Evolutionary conservation across 495 filamentous ascomycete species (phyloP), one percentile per base, ranked within the genome.

Genomic region (Hypoxylon lienhwacheense): DNA sequence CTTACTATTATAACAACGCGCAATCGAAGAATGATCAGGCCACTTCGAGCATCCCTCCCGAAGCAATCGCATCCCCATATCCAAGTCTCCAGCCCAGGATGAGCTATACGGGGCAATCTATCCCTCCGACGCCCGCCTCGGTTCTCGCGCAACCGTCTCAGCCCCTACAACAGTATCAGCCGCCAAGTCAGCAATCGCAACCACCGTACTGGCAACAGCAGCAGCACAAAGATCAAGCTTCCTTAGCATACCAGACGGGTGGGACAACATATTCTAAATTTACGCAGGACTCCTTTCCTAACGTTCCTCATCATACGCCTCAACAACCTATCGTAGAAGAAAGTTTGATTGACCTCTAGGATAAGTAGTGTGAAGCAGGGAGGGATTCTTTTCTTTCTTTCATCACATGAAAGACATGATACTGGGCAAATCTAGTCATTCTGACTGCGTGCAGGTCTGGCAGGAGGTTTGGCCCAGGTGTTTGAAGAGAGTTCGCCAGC

Each of bases 321-420:
- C 77, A 80, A 48, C 75, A 82, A 46, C 77, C 82, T 7, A 79
- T 82, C 10, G 77, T 89, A 48, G 92, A 97, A 70, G 92, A 97
- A 71, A 91, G 87, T 62, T 73, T 97, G 69, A 97, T 97, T 71
- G 92, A 97, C 65, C 73, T 89, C 47, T 89, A 71, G 70, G 19
- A 35, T 32, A 14, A 31, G 5, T 11, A 40, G 7, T 7, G 6
- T 19, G 17, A 16, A 17, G 12, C 7, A 14, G 17, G 34, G 14
- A 15, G 3, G 17, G 21, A 7, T 11, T 5, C n/a, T n/a, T n/a
- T n/a, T n/a, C n/a, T n/a, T n/a, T n/a, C n/a, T n/a, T n/a, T 46
- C 12, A 7, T 35, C 21, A 16, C 2, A 7, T 11, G 36, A 39
- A 5, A 16, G 33, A 7, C 5, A 25, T 21, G 42, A 26, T 28